Evolutionary conservation across 2,329 filamentous ascomycete genomes (phyloP), one percentile per base, ranked within the genome.

Genomic region (Aspergillus sp.): DNA sequence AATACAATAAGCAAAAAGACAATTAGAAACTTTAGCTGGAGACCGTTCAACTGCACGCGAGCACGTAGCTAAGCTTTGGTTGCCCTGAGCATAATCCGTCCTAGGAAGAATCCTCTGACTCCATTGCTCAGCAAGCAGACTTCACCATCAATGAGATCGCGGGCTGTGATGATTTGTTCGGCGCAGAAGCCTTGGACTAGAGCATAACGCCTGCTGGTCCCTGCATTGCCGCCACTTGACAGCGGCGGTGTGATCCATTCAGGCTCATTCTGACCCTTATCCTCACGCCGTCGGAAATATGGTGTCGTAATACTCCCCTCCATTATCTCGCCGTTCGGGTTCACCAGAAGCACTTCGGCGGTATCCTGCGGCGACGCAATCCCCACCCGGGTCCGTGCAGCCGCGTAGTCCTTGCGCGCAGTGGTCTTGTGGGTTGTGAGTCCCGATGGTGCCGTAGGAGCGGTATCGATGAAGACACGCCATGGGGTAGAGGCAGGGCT

Each of bases 351-450:
- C 4, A 96, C 90, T 72, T 98, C 93, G 52, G 83, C 82, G 41
- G 76, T 72, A 39, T 76, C 71, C 57, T 68, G 60, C 63, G 55
- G 64, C 2, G 62, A 78, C 66, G 45, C 61, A 48, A 93, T 85
- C 0, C 77, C 77, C 1, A 82, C 84, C 14, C 90, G 82, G 25
- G 76, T 68, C 8, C 92, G 84, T 1, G 91, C 90, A 2, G 77
- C 77, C 46, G 90, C 84, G 72, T 98, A 98, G 70, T 87, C 80
- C 9, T 79, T 77, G 14, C 93, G 85, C 48, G 82, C 79, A 0
- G 90, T 95, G 0, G 93, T 98, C 74, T 99, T 98, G 78, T 90
- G 90, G 57, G 88, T 87, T 0, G 93, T 96, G 68, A 88, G 90
- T n/a, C 85, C 82, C 0, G 81, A 81, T 0, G 81, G 78, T 0